Conservation (phyloP, 2,329 filamentous ascomycete genomes). For the Diaporthe sp. region DNA sequence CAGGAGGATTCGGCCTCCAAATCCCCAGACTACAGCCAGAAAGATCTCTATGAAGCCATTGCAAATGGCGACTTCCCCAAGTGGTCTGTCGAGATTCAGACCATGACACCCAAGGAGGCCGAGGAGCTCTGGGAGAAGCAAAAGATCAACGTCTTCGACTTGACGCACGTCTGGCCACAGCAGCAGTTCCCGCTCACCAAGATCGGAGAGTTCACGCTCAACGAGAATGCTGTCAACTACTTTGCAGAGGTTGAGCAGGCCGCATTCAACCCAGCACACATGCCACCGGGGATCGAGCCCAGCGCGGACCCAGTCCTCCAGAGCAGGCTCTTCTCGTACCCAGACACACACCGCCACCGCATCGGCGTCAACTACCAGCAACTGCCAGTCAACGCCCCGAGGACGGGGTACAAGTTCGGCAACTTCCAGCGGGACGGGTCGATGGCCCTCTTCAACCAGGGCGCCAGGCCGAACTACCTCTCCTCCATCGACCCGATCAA, state of each 20-base stretch:
- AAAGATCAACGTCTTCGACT: constrained; percentile 61
- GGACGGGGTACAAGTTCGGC: constrained; percentile 60
- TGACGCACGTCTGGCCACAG: constrained; percentile 70
- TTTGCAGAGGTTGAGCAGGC: constrained; percentile 77
- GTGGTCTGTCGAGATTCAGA: constrained; percentile 66
- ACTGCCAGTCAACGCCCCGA: constrained; percentile 66
- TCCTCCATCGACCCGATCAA: constrained; percentile 45
- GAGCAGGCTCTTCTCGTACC: constrained; percentile 69
- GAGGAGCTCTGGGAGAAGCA: constrained; percentile 54
- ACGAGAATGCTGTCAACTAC: constrained; percentile 71
- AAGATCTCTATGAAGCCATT: constrained; percentile 66
- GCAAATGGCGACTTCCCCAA: constrained; percentile 61
- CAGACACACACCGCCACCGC: constrained; percentile 72
- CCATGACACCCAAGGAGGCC: constrained; percentile 61
- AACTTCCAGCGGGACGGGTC: constrained; percentile 79
- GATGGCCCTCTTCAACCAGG: constrained; percentile 78
- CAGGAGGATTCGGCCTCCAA: constrained; percentile 58
- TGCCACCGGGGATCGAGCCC: constrained; percentile 72
- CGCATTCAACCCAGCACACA: constrained; percentile 71
- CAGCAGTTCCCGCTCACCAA: constrained; percentile 61
- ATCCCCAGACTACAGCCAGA: constrained; percentile 59
- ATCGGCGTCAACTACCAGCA: constrained; percentile 73
- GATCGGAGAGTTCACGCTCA: constrained; percentile 64
- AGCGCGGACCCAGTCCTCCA: constrained; percentile 73
- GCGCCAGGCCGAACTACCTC: constrained; percentile 67